Evolutionary conservation across 129 eudicot genomes (phyloP).

Genomic region (Apium graveolens): DNA sequence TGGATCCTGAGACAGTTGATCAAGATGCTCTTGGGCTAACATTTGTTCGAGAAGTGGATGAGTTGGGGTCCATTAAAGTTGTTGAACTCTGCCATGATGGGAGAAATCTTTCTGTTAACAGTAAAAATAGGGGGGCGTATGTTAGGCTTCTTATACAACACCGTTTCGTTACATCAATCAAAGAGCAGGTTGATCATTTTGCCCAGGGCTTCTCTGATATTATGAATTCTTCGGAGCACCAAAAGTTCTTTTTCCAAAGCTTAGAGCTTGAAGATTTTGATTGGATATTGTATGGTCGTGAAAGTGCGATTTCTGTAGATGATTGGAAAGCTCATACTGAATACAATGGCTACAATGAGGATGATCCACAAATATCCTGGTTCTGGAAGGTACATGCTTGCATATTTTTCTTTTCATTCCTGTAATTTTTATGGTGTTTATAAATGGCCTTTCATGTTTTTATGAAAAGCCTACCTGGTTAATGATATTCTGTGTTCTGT

Average conservation of each 20-base stretch:
- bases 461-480: background rate
- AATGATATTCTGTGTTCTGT: background rate
- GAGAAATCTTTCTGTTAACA: slow-evolving; percentile 28
- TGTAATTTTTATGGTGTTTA: background rate
- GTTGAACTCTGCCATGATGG: slow-evolving; percentile 50
- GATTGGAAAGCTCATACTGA: slow-evolving; percentile 57
- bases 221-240: slow-evolving; percentile 10
- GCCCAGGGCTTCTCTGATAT: slow-evolving; percentile 46
- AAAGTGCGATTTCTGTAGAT: slow-evolving; percentile 38
- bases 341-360: slow-evolving; percentile 39
- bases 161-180: slow-evolving; percentile 32
- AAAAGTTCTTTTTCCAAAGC: slow-evolving; percentile 33
- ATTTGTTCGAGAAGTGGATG: slow-evolving; percentile 42
- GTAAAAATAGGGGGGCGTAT: slow-evolving; percentile 39
- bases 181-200: slow-evolving; percentile 38
- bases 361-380: slow-evolving; percentile 46
- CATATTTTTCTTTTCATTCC: background rate
- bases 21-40: slow-evolving; percentile 49
- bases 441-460: background rate
- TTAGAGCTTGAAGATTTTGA: slow-evolving; percentile 48
- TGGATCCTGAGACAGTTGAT: slow-evolving; percentile 48
- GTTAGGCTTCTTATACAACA: slow-evolving; percentile 37
- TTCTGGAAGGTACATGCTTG: slow-evolving; percentile 49
- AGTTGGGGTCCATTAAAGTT: slow-evolving; percentile 38
- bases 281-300: slow-evolving; percentile 47